Base-by-base conservation (phyloP, 1,139 yeast genomes). In the Geotrichum fermentans region DNA sequence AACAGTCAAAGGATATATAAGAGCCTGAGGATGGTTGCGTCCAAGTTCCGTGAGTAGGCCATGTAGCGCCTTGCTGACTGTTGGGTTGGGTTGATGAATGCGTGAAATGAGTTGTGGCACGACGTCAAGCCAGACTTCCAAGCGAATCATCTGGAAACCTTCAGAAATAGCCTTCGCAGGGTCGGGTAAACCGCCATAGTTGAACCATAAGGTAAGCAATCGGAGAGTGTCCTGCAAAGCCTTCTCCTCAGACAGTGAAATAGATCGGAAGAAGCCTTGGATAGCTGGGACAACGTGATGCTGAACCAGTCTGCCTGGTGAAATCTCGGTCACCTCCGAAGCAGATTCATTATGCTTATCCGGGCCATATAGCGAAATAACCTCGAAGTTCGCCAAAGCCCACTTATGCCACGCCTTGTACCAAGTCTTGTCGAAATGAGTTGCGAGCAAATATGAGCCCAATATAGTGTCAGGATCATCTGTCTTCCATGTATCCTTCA, bases 361-460 rank as follows among this genome's bases (percentile, higher is more conserved):
- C 49, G 53, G 20, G 45, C 69, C 72, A 32, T 59, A 73, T 46
- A 83, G 73, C 0, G 96, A 84, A 26, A 92, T 86, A 1, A 90
- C 97, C 62, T 90, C 97, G 64, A 89, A 94, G 65, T 94, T 94
- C 0, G 98, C 97, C 60, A 94, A 72, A 0, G 98, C 98, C 99
- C 99, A 94, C 62, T 89, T 90, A 63, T 94, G 99, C 98, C 98
- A 94, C 20, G 98, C 98, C 61, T 94, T 92, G 63, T 94, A 94
- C 97, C 98, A 94, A 39, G 79, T 78, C 43, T 78, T 75, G 63
- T 92, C 97, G 65, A 92, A 92, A 64, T 90, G 96, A 0, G 98
- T 92, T 0, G 98, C 97, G 56, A 92, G 73, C 52, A 90, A 72
- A 64, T 88, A 94, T 0, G 97, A 90, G 11, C 97, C 96, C 54